Conservation (phyloP, 2,329 filamentous ascomycete species). For the Penicillium decumbens region DNA sequence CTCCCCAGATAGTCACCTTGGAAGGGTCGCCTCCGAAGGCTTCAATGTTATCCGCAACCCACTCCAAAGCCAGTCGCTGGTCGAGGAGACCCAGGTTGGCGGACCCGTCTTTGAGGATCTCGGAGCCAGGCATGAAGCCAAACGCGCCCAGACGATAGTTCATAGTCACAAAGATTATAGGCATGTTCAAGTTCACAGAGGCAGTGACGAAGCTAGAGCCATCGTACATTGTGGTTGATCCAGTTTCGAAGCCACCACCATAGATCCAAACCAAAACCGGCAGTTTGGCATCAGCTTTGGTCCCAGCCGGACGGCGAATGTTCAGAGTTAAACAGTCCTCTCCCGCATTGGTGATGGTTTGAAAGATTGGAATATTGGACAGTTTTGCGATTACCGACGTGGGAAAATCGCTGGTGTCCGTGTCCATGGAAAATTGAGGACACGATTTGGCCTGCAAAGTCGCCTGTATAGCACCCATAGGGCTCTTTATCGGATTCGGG, state of each 20-base stretch:
- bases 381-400: conserved; percentile 48
- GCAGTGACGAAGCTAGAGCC: conserved; percentile 30
- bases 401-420: conserved; percentile 41
- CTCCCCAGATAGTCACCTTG: conserved; percentile 77
- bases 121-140: conserved; percentile 66
- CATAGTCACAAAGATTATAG: conserved; percentile 69
- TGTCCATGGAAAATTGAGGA: conserved; percentile 65
- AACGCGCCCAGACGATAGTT: conserved; percentile 75
- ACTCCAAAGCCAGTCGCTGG: conserved; percentile 67
- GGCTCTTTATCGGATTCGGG: conserved; percentile 56
- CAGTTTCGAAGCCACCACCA: conserved; percentile 52
- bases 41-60: conserved; percentile 72
- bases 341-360: conserved; percentile 50
- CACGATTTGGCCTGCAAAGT: conserved; percentile 58
- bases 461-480: conserved; percentile 59
- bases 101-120: conserved; percentile 62
- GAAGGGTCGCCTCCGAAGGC: conserved; percentile 72
- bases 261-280: conserved; percentile 69
- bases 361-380: conserved; percentile 55
- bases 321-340: conserved; percentile 64
- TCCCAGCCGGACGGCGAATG: conserved; percentile 57
- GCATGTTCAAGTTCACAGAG: conserved; percentile 51
- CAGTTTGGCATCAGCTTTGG: conserved; percentile 52
- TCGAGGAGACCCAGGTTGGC: conserved; percentile 69
- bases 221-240: conserved; percentile 46